A percentile compares a stretch with the other conserved stretches of the same genome.
Conservation (phyloP, 257 asterid genomes). For the Solanum chilense region DNA sequence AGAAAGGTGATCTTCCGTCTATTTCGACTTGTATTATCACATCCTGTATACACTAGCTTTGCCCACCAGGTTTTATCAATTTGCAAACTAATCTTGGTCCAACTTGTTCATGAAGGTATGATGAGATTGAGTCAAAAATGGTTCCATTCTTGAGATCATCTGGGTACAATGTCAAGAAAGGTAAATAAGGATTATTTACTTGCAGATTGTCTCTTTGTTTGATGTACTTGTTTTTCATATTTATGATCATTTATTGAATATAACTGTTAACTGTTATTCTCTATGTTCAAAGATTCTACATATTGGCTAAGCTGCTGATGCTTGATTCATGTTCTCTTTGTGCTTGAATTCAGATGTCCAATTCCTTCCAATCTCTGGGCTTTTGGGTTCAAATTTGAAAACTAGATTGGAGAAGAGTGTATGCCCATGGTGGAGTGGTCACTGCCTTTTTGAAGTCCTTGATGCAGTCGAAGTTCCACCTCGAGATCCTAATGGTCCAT, state of each 20-base stretch:
- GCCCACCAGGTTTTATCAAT: too few species aligned
- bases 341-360: constrained; percentile 38
- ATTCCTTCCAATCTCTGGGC: constrained; percentile 95
- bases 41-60: background rate
- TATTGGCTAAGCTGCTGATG: background rate
- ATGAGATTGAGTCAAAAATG: constrained; percentile 89
- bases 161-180: constrained; percentile 90
- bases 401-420: constrained; percentile 43
- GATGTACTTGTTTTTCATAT: background rate
- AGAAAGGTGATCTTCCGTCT: constrained; percentile 50
- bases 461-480: constrained; percentile 67
- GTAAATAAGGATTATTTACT: constrained; percentile 16
- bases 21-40: background rate
- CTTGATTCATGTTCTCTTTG: background rate
- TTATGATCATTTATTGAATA: background rate
- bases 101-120: constrained; percentile 47
- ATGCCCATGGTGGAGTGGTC: constrained; percentile 93
- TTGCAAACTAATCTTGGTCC: background rate
- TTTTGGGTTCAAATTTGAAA: constrained; percentile 71
- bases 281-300: background rate
- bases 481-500: constrained; percentile 93
- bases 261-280: background rate
- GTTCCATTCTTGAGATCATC: constrained; percentile 55
- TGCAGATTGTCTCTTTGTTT: background rate
- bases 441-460: constrained; percentile 90